Base-by-base conservation (phyloP, 345 rosid genomes). In the Acer saccharum region DNA sequence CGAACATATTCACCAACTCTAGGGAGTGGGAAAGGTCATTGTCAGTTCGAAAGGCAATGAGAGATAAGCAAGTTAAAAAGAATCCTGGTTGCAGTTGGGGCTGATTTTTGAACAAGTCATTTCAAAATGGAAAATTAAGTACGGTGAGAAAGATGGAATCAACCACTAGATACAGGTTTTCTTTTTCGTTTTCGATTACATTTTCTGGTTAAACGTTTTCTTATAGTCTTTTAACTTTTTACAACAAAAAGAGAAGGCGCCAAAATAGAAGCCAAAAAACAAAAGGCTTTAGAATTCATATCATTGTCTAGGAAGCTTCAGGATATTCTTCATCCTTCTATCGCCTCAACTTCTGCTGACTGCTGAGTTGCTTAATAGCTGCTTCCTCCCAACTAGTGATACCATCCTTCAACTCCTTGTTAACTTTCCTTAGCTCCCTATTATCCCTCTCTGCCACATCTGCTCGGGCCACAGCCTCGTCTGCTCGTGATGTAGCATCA, bases 11-110 rank as follows among this genome's bases (percentile, higher is more conserved):
- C 63, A 94, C 98, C 73, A 79, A 84, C 68, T 81, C 88, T 18
- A 94, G 97, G 69, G 91, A 95, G 62, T 92, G 98, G 98, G 95
- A 90, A 80, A 89, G 77, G 72, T 89, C 97, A 35, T 92, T 85
- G 2, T 20, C 77, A 16, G 90, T 92, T 35, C 86, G 96, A 77
- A 66, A 79, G 60, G 41, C 72, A 75, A 91, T 89, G 91, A 80
- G 74, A 75, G 81, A 81, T 69, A 29, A 86, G 58, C 81, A 82
- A 76, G 80, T 88, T 20, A 78, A 81, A 68, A 89, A 91, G 76
- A 74, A 76, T 64, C 92, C 94, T 25, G 91, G 90, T 43, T 80
- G 63, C 73, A 91, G 94, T 75, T 89, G 92, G 91, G 88, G 4
- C 85, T 57, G 78, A 80, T 57, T 10, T 79, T 29, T 78, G 71